Evolutionary conservation across 768 basidiomycete genomes (phyloP).

Genomic region (Auricularia cornea): DNA sequence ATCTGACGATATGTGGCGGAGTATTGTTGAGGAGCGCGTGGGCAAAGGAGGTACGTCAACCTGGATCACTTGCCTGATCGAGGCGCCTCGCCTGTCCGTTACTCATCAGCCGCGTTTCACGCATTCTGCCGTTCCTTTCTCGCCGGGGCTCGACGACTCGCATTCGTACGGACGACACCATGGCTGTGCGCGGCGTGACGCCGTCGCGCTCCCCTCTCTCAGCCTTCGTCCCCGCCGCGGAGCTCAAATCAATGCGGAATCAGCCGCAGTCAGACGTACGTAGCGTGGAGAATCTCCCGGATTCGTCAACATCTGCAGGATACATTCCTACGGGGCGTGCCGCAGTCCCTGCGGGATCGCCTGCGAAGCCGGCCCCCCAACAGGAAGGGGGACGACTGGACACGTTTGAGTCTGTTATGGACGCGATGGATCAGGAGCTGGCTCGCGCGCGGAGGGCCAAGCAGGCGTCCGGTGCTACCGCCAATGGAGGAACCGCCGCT

Average conservation of each 20-base stretch:
- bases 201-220: background rate
- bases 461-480: background rate
- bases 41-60: conserved; percentile 66
- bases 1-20: conserved; percentile 76
- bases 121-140: background rate
- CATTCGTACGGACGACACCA: too few relatives aligned
- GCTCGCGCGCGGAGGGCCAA: conserved; percentile 32
- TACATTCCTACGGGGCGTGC: background rate
- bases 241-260: background rate
- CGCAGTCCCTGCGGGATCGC: background rate
- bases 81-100: background rate
- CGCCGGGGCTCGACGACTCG: too few relatives aligned
- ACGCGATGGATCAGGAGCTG: conserved; percentile 86
- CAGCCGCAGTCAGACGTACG: background rate
- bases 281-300: background rate
- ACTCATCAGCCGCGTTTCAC: background rate
- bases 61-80: conserved; percentile 6
- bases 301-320: background rate
- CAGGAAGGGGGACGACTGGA: conserved; percentile 35
- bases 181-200: background rate
- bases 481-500: background rate
- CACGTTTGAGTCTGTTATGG: conserved; percentile 95
- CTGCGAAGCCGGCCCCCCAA: background rate
- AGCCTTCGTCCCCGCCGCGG: background rate
- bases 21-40: conserved; percentile 74